These are phyloP conservation scores for Fusarium acutatum DNA, from an alignment of 2,329 filamentous ascomycete species.

Conservation along the genomic window DNA sequence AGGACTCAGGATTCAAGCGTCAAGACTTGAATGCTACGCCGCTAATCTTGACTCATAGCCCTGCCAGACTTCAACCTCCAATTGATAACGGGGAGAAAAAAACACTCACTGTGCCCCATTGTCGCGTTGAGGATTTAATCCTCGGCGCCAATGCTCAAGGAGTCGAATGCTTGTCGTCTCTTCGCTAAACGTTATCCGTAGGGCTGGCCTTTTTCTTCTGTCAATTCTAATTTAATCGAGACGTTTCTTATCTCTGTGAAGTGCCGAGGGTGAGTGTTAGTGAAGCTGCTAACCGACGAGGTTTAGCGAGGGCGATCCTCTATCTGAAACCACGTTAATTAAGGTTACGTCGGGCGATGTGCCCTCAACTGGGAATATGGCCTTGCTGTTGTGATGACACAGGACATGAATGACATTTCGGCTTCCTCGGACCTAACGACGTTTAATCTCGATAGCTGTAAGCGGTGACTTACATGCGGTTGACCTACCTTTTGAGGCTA, in stretches of 20 bases:
- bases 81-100: not conserved
- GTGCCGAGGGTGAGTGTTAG: conserved; percentile 11
- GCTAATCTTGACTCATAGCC: not conserved
- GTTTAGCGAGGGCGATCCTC: conserved; percentile 22
- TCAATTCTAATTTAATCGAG: conserved; percentile 1
- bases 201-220: not conserved
- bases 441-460: not conserved
- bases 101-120: conserved; percentile 13
- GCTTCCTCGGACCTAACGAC: not conserved
- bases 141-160: not conserved
- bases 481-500: not conserved
- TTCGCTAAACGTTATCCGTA: conserved; percentile 13
- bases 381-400: not conserved
- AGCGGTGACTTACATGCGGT: not conserved
- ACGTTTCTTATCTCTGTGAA: not conserved
- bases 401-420: not conserved
- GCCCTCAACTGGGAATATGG: conserved; percentile 4
- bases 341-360: conserved; percentile 20
- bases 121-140: conserved; percentile 14
- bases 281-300: conserved; percentile 11
- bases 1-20: not conserved
- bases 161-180: not conserved
- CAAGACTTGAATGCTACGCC: not conserved
- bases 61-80: not conserved
- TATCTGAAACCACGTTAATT: conserved; percentile 32